Percentiles rank a stretch among this genome's conserved stretches.
phyloP scores from a whole-genome alignment of 2,329 filamentous ascomycete genomes.

The Diaporthe amygdali region DNA sequence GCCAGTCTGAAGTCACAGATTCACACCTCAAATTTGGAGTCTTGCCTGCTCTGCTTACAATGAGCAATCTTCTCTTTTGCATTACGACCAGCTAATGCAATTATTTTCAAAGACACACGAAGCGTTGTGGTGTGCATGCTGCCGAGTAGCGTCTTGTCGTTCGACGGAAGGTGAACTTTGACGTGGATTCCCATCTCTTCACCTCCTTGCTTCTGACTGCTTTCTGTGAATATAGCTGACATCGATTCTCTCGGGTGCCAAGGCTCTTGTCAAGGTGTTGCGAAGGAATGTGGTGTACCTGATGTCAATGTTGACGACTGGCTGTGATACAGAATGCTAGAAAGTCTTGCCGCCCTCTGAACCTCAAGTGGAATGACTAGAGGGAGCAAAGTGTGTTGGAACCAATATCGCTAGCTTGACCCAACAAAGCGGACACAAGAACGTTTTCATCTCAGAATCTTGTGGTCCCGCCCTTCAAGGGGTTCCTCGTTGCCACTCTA shows the following conservation, averaged over 20 bases:
- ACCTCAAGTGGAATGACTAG: rapidly evolving
- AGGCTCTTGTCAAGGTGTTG: neutral
- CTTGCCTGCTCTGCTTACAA: too few species aligned
- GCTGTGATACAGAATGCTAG: neutral
- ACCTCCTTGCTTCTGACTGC: too few species aligned
- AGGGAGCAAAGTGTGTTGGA: neutral
- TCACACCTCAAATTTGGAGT: too few species aligned
- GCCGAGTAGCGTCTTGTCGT: neutral
- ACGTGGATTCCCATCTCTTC: neutral
- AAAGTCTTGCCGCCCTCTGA: too few species aligned
- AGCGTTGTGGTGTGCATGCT: neutral
- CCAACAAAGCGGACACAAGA: too few species aligned
- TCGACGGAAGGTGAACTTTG: neutral
- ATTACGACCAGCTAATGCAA: neutral
- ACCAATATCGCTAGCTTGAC: too few species aligned
- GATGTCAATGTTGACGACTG: neutral
- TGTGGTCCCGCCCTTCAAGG: too few species aligned
- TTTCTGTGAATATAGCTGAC: neutral
- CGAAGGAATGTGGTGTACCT: neutral
- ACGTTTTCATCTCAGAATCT: neutral
- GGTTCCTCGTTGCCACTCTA: conserved; percentile 27
- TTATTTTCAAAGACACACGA: neutral
- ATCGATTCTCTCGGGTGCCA: neutral
- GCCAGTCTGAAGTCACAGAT: neutral
- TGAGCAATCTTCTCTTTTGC: neutral